These are phyloP conservation scores for Daldinia bambusicola DNA, from an alignment of 495 filamentous ascomycete species.

Conservation along the genomic window DNA sequence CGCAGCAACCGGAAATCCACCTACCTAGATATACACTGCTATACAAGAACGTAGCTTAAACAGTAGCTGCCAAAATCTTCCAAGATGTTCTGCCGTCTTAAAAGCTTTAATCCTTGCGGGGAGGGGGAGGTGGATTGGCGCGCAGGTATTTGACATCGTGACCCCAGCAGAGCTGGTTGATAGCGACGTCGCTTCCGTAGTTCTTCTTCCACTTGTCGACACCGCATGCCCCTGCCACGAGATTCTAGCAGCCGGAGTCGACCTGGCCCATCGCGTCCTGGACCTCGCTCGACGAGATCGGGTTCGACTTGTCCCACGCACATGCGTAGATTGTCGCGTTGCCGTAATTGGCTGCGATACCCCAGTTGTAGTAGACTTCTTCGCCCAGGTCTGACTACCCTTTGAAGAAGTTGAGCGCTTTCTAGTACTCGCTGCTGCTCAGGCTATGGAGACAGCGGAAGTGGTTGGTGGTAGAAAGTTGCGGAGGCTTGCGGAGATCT, in stretches of 20 bases:
- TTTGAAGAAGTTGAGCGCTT: neutral
- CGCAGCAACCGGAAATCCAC: too few relatives aligned
- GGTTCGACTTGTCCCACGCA: neutral
- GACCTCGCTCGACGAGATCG: neutral
- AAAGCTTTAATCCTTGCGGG: neutral
- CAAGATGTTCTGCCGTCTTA: neutral
- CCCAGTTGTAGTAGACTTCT: neutral
- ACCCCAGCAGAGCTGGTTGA: slow-evolving; percentile 9
- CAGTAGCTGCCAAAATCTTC: neutral
- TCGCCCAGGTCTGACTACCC: neutral
- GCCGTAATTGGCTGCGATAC: slow-evolving; percentile 3
- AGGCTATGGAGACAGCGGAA: too few relatives aligned
- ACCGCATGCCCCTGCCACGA: neutral
- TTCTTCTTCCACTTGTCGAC: slow-evolving; percentile 6
- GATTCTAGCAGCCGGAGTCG: neutral
- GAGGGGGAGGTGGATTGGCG: too few relatives aligned
- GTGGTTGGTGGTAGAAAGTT: too few relatives aligned
- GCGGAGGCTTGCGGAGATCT: too few relatives aligned
- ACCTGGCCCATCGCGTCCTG: neutral
- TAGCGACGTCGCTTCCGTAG: slow-evolving; percentile 1
- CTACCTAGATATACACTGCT: too few relatives aligned
- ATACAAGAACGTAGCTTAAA: neutral
- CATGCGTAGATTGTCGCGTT: neutral
- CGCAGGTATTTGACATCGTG: too few relatives aligned
- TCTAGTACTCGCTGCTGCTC: neutral